phyloP scores from a whole-genome alignment of 208 protist species.

The Leishmania amazonensis region DNA sequence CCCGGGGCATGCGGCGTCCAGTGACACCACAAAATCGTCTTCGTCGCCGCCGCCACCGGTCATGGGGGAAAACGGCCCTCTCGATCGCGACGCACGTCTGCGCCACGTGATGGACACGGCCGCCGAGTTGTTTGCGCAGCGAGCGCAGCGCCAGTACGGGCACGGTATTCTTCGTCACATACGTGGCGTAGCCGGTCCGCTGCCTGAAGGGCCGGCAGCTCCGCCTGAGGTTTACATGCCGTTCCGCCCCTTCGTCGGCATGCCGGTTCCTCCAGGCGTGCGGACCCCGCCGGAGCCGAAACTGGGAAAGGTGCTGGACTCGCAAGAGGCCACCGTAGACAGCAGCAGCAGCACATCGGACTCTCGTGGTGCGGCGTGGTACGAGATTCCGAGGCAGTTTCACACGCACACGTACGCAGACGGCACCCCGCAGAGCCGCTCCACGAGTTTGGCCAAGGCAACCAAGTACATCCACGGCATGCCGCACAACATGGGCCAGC shows the following conservation, averaged over 20 bases:
- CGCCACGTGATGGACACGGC: slow-evolving; percentile 64
- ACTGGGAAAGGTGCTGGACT: slow-evolving; percentile 33
- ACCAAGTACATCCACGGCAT: slow-evolving; percentile 37
- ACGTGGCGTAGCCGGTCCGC: background rate
- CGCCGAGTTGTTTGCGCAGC: slow-evolving; percentile 51
- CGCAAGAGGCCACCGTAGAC: slow-evolving; percentile 20
- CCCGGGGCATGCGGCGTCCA: background rate
- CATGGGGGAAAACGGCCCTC: slow-evolving; percentile 2
- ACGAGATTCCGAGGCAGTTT: slow-evolving; percentile 25
- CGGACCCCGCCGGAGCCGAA: slow-evolving; percentile 43
- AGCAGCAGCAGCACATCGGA: background rate
- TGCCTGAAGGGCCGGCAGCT: slow-evolving; percentile 25
- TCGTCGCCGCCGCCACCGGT: background rate
- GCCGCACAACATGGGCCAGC: slow-evolving; percentile 82
- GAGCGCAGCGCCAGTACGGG: slow-evolving; percentile 61
- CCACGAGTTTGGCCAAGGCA: slow-evolving; percentile 27
- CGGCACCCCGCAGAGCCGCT: slow-evolving; percentile 28
- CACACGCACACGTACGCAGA: slow-evolving; percentile 32
- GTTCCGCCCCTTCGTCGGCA: slow-evolving; percentile 74
- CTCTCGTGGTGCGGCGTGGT: background rate
- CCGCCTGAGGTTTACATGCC: slow-evolving; percentile 67
- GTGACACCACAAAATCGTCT: slow-evolving; percentile 2
- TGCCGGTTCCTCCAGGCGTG: slow-evolving; percentile 60
- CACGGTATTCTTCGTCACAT: slow-evolving; percentile 55
- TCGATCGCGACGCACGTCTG: slow-evolving; percentile 56